Evolutionary conservation across 129 eudicot species (phyloP).

Genomic region (Tanacetum coccineum): DNA sequence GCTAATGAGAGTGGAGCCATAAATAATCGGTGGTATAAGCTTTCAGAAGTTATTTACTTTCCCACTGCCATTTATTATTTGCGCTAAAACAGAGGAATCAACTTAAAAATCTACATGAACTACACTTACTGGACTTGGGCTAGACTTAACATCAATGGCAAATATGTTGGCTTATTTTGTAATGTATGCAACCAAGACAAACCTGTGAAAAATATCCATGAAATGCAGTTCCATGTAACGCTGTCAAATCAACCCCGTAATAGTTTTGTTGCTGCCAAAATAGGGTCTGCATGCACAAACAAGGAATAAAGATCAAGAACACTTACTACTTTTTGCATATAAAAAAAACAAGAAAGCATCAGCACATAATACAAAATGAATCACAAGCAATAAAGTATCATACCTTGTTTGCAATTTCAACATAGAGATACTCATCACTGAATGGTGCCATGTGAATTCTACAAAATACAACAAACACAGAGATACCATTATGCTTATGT

Average conservation of each 20-base stretch:
- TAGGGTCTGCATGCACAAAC: constrained; percentile 47
- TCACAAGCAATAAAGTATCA: background rate
- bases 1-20: no score
- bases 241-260: background rate
- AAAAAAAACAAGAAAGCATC: background rate
- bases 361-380: constrained; percentile 3
- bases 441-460: constrained; percentile 99
- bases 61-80: no score
- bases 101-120: no score
- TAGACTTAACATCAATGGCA: background rate
- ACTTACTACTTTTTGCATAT: background rate
- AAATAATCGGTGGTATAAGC: no score
- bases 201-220: constrained; percentile 98
- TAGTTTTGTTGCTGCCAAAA: constrained; percentile 97
- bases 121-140: no score
- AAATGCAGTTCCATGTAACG: constrained; percentile 84
- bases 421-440: constrained; percentile 64
- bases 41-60: no score
- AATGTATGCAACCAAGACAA: constrained; percentile 16
- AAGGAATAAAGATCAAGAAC: no score
- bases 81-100: no score
- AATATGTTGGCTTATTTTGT: background rate
- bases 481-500: no score
- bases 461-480: constrained; percentile 20
- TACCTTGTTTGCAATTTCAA: constrained; percentile 90